These are phyloP conservation scores for Colletotrichum nymphaeae DNA, from an alignment of 2,329 filamentous ascomycete genomes.

Conservation along the genomic window DNA sequence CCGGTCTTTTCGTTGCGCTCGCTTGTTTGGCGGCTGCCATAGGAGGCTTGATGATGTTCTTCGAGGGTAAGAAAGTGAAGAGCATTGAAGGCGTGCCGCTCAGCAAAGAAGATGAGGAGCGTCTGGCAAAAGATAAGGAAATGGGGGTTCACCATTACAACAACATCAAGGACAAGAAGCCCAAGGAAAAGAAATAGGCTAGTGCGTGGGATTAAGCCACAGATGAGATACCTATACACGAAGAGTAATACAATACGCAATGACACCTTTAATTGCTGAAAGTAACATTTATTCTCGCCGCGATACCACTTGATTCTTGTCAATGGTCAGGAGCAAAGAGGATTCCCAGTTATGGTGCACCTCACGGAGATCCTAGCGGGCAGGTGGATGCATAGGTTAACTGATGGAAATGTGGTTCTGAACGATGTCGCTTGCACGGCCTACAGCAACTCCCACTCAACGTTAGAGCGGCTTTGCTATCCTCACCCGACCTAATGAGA, in stretches of 20 bases:
- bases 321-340: not conserved
- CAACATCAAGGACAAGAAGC: slow-evolving; percentile 64
- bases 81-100: slow-evolving; percentile 76
- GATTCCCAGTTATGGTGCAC: not conserved
- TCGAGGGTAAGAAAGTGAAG: slow-evolving; percentile 80
- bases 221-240: not conserved
- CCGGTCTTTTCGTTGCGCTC: slow-evolving; percentile 81
- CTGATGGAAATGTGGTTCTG: not conserved
- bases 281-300: not conserved
- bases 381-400: not conserved
- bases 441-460: too few species aligned
- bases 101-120: slow-evolving; percentile 64
- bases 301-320: not conserved
- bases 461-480: too few species aligned
- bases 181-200: slow-evolving; percentile 53
- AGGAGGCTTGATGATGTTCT: slow-evolving; percentile 76
- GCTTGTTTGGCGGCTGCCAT: slow-evolving; percentile 76
- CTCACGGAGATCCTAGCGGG: too few species aligned
- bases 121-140: slow-evolving; percentile 63
- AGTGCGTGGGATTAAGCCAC: slow-evolving; percentile 10
- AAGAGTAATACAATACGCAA: not conserved
- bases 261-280: not conserved
- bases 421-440: not conserved
- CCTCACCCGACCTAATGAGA: too few species aligned
- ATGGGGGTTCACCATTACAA: slow-evolving; percentile 69